These are phyloP conservation scores for Sugiyamaella neomexicana DNA, from an alignment of 1,139 yeast species.

Conservation along the genomic window DNA sequence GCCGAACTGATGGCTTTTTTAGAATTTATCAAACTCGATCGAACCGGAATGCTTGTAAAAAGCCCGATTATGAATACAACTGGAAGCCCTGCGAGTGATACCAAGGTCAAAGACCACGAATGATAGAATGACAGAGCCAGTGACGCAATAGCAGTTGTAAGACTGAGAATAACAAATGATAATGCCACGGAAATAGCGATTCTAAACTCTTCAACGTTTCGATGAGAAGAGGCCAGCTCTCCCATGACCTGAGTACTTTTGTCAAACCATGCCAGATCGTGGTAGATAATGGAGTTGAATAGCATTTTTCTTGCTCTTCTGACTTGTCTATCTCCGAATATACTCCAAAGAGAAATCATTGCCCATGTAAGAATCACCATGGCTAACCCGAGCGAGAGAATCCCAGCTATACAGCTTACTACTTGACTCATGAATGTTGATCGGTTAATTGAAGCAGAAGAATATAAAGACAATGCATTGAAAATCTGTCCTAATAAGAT, in stretches of 20 bases:
- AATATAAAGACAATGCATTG: slow-evolving; percentile 48
- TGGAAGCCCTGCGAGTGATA: slow-evolving; percentile 73
- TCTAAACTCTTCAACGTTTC: slow-evolving; percentile 79
- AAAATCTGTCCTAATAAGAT: slow-evolving; percentile 68
- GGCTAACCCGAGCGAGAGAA: slow-evolving; percentile 59
- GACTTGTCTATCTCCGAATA: slow-evolving; percentile 72
- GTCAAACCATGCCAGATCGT: slow-evolving; percentile 53
- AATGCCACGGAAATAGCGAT: slow-evolving; percentile 67
- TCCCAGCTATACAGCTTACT: slow-evolving; percentile 51
- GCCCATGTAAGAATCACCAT: slow-evolving; percentile 55
- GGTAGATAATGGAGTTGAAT: slow-evolving; percentile 37
- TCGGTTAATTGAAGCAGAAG: slow-evolving; percentile 34
- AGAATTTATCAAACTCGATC: slow-evolving; percentile 53
- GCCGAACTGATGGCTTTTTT: slow-evolving; percentile 57
- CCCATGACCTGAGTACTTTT: slow-evolving; percentile 7
- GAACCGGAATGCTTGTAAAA: slow-evolving; percentile 54
- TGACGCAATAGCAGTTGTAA: slow-evolving; percentile 55
- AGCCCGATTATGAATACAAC: slow-evolving; percentile 54
- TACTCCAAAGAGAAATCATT: slow-evolving; percentile 63
- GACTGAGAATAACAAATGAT: slow-evolving; percentile 56
- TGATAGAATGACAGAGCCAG: slow-evolving; percentile 67
- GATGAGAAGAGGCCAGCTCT: slow-evolving; percentile 15
- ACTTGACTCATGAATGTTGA: slow-evolving; percentile 48
- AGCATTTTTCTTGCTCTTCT: slow-evolving; percentile 53
- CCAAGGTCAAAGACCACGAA: slow-evolving; percentile 82